Base-by-base conservation (phyloP, 129 eudicot genomes). In the Dittrichia graveolens region DNA sequence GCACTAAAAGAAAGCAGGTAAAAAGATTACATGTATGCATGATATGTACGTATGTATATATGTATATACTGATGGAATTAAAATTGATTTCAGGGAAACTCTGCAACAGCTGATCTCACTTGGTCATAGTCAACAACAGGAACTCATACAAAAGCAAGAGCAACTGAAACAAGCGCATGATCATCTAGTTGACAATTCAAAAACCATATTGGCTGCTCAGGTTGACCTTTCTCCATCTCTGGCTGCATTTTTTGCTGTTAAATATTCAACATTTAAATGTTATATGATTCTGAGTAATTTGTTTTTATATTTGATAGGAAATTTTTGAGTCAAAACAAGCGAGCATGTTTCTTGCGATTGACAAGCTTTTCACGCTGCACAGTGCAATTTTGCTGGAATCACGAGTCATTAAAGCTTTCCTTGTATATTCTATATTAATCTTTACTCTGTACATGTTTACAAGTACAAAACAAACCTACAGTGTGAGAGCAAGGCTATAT, bases 1-100 rank as follows among this genome's bases (percentile, higher is more conserved):
- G 93, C 93, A 59, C 81, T 92, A 16, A 87, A 86, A 79, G 89
- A 92, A 62, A 92, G 96, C 94, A 86, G 95, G 96, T 89, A 73
- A 8, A 4, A 4, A 0, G 13, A 67, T 31, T 1, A 4, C 63
- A 11, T 57, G 10, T 55, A 19, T 8, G 39, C 6, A 55, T 55
- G 2, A 55, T 55, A 37, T 4, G 35, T 3, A 18, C 14, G 59
- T 5, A 34, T 34, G 11, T 18, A 18, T 7, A 38, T 42, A 4
- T 7, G 46, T 56, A 5, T 11, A 55, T 15, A 59, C 8, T 31
- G n/a, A 78, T 56, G 12, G 69, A 48, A 39, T 62, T 6, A 34
- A 63, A 15, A 56, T 39, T 44, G 7, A 74, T 65, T 73, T 16
- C 72, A 89, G 98, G 86, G 64, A 49, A 35, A 82, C 85, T 67